Evolutionary conservation across 345 rosid genomes (phyloP), one percentile per base, ranked within the genome.

Genomic region (Mangifera indica): DNA sequence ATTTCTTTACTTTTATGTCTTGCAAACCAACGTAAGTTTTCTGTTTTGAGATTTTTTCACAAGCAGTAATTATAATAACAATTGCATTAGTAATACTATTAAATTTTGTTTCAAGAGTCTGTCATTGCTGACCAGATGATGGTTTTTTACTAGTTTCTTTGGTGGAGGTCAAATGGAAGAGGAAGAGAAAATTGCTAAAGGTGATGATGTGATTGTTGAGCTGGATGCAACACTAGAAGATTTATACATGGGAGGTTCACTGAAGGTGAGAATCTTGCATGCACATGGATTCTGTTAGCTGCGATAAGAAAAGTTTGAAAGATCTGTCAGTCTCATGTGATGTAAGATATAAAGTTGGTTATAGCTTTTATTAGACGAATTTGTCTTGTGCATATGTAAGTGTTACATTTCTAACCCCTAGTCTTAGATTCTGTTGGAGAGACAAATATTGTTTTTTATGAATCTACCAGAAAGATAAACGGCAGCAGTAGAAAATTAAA

Each of bases 171-270:
- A 72, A 0, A 67, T 12, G 78, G 98, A 96, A 82, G 99, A 93
- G 87, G 99, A 96, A 84, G 99, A 96, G 80, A 92, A 64, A 79
- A 77, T 93, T 63, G 86, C 68, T 42, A 96, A 87, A 79, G 99
- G 99, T 34, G 99, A 96, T 85, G 98, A 96, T 66, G 95, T 96
- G 64, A 83, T 91, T 83, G 95, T 96, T 66, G 99, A 93, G 60
- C 82, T 96, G 80, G 97, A 93, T 48, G 99, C 98, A 7, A 80
- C 96, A 24, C 82, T 96, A 14, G 99, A 96, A 83, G 99, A 96
- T 82, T 76, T 96, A 66, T 96, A 93, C 84, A 96, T 93, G 97
- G 99, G 99, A 66, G 98, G 99, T 66, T 85, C 97, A 20, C 74
- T 93, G 67, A 89, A 96, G 90, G 99, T 96, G 80, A 81, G 80